Conservation (phyloP, 225 moss, liverwort and hornwort genomes). For the Bryoerythrophyllum caledonicum region DNA sequence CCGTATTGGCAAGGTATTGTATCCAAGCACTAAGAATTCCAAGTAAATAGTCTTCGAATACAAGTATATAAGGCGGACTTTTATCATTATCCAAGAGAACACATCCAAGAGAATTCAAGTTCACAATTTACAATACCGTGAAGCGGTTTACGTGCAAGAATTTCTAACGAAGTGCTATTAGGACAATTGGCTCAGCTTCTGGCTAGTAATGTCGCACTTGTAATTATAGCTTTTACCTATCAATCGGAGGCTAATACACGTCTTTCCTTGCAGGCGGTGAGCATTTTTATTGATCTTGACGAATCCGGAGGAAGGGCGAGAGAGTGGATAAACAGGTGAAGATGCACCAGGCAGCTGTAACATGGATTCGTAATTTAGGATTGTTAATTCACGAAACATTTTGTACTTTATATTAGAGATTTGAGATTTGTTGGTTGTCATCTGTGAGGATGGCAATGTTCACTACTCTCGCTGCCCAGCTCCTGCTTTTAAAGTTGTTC, state of each 20-base stretch:
- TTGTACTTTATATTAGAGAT: slow-evolving; percentile 25
- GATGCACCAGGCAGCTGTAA: background rate
- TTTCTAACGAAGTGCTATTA: background rate
- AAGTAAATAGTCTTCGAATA: background rate
- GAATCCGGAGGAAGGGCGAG: slow-evolving; percentile 81
- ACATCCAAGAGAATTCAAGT: too few species aligned
- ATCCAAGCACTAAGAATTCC: background rate
- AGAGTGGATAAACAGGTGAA: slow-evolving; percentile 93
- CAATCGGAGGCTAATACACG: slow-evolving; percentile 18
- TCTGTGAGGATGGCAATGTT: slow-evolving; percentile 12
- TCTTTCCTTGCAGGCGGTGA: slow-evolving; percentile 70
- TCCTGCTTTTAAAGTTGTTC: background rate
- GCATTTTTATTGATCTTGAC: slow-evolving; percentile 93
- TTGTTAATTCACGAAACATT: slow-evolving; percentile 15
- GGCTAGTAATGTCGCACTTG: slow-evolving; percentile 2
- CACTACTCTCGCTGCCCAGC: slow-evolving; percentile 15
- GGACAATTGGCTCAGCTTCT: background rate
- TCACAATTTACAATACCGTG: background rate
- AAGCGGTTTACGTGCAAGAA: background rate
- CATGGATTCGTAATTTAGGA: background rate
- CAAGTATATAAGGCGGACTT: background rate
- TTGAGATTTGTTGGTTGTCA: slow-evolving; percentile 21
- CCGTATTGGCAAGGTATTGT: slow-evolving; percentile 90
- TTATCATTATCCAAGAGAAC: background rate
- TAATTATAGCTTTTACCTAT: slow-evolving; percentile 1